Percentiles rank a stretch among this genome's conserved stretches.
Conservation (phyloP, 805 yeast genomes). For the Sugiyamaella chiloensis region DNA sequence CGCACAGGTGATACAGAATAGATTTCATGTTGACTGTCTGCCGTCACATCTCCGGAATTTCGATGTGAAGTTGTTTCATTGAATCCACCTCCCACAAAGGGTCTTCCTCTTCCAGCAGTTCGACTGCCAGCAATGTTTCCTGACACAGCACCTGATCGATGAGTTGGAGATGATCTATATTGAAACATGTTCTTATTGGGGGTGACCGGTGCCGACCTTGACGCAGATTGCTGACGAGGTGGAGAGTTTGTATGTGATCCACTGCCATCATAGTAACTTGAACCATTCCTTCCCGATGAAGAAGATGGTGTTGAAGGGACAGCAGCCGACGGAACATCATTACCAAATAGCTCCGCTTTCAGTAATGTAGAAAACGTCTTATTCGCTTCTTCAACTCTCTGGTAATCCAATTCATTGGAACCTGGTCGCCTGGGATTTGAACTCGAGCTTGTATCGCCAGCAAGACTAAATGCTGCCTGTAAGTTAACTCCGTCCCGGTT, state of each 20-base stretch:
- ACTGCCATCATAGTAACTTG: background rate
- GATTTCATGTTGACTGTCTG: slow-evolving; percentile 64
- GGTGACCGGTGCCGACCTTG: slow-evolving; percentile 25
- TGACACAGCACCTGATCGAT: background rate
- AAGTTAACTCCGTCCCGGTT: slow-evolving; percentile 80
- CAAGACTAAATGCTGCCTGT: slow-evolving; percentile 75
- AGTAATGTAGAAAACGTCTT: slow-evolving; percentile 81
- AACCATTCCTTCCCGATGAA: slow-evolving; percentile 3
- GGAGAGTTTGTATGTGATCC: background rate
- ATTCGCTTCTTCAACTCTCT: slow-evolving; percentile 78
- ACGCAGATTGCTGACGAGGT: slow-evolving; percentile 1
- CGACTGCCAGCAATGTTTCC: slow-evolving; percentile 5
- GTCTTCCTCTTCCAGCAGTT: slow-evolving; percentile 1
- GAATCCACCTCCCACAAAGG: slow-evolving; percentile 3
- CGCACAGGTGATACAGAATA: slow-evolving; percentile 85
- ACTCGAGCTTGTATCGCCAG: slow-evolving; percentile 39
- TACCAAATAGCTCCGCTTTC: slow-evolving; percentile 89
- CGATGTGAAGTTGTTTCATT: slow-evolving; percentile 5
- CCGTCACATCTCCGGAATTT: slow-evolving; percentile 25
- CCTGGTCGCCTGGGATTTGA: slow-evolving; percentile 17
- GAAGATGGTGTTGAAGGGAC: slow-evolving; percentile 17
- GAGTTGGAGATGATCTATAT: slow-evolving; percentile 23
- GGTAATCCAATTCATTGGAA: slow-evolving; percentile 58
- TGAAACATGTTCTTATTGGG: slow-evolving; percentile 50
- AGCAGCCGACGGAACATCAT: slow-evolving; percentile 56